Conservation (phyloP, 768 basidiomycete species). For the Boletus subparvulus region DNA sequence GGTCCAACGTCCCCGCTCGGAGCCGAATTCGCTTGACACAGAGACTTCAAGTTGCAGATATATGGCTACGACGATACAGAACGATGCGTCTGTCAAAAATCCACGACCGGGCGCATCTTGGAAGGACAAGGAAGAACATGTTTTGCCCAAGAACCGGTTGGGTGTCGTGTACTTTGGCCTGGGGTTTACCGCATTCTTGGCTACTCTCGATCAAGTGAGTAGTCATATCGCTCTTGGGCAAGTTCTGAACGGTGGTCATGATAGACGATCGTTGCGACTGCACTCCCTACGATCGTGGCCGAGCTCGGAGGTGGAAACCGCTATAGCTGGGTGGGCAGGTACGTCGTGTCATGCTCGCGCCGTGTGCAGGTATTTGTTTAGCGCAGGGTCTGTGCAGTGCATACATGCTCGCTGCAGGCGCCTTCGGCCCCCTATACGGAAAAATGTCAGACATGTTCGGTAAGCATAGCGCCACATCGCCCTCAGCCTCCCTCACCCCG, state of each 20-base stretch:
- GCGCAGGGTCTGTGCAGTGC: constrained; percentile 43
- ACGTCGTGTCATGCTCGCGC: constrained; percentile 10
- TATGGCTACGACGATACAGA: constrained; percentile 9
- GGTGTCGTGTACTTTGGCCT: constrained; percentile 29
- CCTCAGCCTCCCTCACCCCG: neutral
- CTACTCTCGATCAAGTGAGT: constrained; percentile 60
- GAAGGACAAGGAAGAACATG: constrained; percentile 53
- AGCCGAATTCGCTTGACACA: neutral
- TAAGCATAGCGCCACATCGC: neutral
- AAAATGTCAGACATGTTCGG: constrained; percentile 65
- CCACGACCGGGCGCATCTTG: constrained; percentile 49
- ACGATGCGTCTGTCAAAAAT: constrained; percentile 16
- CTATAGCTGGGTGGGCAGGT: constrained; percentile 79
- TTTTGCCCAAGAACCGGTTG: constrained; percentile 41
- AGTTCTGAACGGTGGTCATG: neutral
- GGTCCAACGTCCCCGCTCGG: neutral
- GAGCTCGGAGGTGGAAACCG: constrained; percentile 59
- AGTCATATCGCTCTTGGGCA: neutral
- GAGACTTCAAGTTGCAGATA: neutral
- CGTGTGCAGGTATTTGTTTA: neutral
- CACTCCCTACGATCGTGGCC: constrained; percentile 67
- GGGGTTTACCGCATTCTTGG: constrained; percentile 33
- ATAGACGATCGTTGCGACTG: constrained; percentile 69
- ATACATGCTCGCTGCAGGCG: constrained; percentile 68
- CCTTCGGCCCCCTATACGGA: constrained; percentile 72